Evolutionary conservation across 257 asterid genomes (phyloP).

Genomic region (Penstemon davidsonii): DNA sequence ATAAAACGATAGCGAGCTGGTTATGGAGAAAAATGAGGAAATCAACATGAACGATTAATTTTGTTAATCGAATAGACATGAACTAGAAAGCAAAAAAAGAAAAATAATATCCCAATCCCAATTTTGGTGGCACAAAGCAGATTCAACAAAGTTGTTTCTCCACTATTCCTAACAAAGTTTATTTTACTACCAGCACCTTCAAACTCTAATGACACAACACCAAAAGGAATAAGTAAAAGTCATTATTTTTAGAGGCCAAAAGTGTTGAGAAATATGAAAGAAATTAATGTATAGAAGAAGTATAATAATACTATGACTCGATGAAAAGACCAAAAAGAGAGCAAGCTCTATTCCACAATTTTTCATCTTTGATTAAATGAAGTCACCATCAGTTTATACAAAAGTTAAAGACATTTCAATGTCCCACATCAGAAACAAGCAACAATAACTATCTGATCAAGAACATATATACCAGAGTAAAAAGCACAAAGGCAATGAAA

Average conservation of each 20-base stretch:
- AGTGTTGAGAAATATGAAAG: too few relatives aligned
- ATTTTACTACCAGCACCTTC: too few relatives aligned
- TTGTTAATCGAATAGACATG: background rate
- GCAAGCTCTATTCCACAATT: conserved; percentile 4
- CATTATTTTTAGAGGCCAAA: too few relatives aligned
- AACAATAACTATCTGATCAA: background rate
- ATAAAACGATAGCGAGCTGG: conserved; percentile 7
- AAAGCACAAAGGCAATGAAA: conserved; percentile 9
- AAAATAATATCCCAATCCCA: too few relatives aligned
- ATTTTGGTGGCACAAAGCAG: too few relatives aligned
- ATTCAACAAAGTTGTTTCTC: too few relatives aligned
- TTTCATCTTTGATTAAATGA: conserved; percentile 19
- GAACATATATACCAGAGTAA: background rate
- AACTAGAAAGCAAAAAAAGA: too few relatives aligned
- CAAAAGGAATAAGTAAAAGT: too few relatives aligned
- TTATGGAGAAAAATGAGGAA: conserved; percentile 5
- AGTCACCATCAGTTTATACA: conserved; percentile 23
- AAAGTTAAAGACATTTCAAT: conserved; percentile 3
- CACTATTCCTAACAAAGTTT: too few relatives aligned
- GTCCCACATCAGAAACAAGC: conserved; percentile 24
- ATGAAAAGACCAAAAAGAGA: background rate
- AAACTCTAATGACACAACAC: too few relatives aligned
- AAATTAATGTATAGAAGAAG: too few relatives aligned
- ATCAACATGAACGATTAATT: background rate
- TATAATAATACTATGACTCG: too few relatives aligned